Conservation (phyloP, 2,329 filamentous ascomycete genomes). For the Trematosphaeria pertusa region DNA sequence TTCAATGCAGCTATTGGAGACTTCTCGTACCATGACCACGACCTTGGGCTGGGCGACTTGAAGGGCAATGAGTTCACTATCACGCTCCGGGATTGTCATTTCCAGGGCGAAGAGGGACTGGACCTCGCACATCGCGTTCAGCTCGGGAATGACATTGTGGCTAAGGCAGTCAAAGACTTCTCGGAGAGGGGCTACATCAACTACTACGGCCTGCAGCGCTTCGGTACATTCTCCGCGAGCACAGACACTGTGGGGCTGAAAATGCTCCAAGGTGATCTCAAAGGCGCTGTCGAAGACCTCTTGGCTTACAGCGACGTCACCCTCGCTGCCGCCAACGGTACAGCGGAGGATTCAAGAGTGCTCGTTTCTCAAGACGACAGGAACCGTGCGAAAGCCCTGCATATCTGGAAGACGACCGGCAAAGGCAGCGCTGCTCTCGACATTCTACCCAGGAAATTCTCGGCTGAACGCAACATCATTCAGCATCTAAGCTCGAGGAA, state of each 20-base stretch:
- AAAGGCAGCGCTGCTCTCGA: constrained; percentile 67
- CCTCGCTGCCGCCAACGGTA: constrained; percentile 60
- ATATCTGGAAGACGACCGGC: constrained; percentile 71
- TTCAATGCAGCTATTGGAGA: constrained; percentile 74
- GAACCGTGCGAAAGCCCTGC: constrained; percentile 78
- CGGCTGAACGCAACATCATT: constrained; percentile 80
- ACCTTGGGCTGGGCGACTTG: constrained; percentile 83
- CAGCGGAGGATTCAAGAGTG: constrained; percentile 45
- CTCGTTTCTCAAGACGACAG: constrained; percentile 76
- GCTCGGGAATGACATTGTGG: constrained; percentile 60
- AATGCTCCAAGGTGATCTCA: constrained; percentile 81
- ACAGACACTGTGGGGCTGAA: constrained; percentile 86
- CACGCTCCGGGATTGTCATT: constrained; percentile 82
- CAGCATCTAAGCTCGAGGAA: constrained; percentile 68
- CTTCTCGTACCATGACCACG: constrained; percentile 75
- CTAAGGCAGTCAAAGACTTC: constrained; percentile 70
- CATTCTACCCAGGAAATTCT: constrained; percentile 79
- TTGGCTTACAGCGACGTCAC: constrained; percentile 73
- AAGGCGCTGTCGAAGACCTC: constrained; percentile 79
- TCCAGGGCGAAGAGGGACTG: constrained; percentile 56
- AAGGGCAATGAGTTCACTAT: constrained; percentile 92
- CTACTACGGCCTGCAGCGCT: constrained; percentile 97
- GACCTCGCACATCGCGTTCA: constrained; percentile 48
- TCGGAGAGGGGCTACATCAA: constrained; percentile 86
- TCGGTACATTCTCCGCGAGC: constrained; percentile 84